A percentile compares a stretch with the other conserved stretches of the same genome.
phyloP scores from a whole-genome alignment of 805 yeast genomes.

The Candida takata region DNA sequence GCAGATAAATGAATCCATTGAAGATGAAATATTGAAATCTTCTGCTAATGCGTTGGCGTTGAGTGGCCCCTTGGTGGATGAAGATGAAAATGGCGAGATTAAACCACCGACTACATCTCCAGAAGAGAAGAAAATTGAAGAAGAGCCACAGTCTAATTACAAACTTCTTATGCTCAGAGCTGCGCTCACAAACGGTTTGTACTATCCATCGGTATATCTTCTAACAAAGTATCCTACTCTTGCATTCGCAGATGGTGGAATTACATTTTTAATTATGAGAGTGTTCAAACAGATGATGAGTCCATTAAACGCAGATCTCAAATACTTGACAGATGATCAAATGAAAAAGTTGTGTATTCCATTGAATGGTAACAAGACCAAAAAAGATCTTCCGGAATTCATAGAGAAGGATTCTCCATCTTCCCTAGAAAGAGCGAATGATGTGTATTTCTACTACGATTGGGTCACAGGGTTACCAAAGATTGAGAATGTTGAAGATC shows the following conservation, averaged over 20 bases:
- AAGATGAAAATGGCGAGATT: conserved; percentile 36
- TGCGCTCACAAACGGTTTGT: conserved; percentile 51
- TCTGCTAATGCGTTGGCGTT: conserved; percentile 75
- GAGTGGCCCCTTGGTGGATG: conserved; percentile 75
- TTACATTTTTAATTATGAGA: conserved; percentile 41
- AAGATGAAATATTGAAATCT: conserved; percentile 52
- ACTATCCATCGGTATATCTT: conserved; percentile 54
- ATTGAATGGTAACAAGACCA: no score
- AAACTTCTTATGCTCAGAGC: conserved; percentile 45
- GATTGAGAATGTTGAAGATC: conserved; percentile 33
- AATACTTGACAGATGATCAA: conserved; percentile 13
- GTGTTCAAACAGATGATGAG: conserved; percentile 41
- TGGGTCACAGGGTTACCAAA: conserved; percentile 41
- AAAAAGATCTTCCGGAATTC: no score
- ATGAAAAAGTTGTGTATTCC: conserved; percentile 1
- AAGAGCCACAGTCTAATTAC: conserved; percentile 16
- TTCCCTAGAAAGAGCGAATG: background rate
- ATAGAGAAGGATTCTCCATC: no score
- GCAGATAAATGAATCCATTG: conserved; percentile 38
- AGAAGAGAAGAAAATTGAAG: background rate
- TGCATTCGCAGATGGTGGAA: conserved; percentile 43
- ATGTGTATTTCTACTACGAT: conserved; percentile 36
- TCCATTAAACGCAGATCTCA: conserved; percentile 35
- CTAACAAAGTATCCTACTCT: conserved; percentile 57
- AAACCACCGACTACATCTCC: conserved; percentile 4